Evolutionary conservation across 768 basidiomycete genomes (phyloP).

Genomic region (Tulasnella sp.): DNA sequence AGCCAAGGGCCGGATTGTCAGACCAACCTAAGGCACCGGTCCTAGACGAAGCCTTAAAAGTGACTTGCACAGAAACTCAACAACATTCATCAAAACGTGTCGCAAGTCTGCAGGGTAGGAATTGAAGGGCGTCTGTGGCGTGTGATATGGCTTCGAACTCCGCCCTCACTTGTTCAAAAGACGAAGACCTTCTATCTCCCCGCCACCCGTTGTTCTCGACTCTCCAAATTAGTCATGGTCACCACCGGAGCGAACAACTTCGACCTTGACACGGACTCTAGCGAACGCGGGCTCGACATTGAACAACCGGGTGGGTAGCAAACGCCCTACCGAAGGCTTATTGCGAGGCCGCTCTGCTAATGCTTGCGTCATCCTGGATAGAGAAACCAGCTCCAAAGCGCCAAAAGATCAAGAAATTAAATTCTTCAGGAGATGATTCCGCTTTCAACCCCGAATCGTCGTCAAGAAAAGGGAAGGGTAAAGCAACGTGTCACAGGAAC

Average conservation of each 20-base stretch:
- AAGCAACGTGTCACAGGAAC: neutral
- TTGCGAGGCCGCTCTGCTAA: neutral
- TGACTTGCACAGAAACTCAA: too few species aligned
- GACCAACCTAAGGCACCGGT: too few species aligned
- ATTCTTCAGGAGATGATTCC: neutral
- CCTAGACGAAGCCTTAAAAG: too few species aligned
- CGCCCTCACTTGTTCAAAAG: too few species aligned
- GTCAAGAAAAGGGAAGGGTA: neutral
- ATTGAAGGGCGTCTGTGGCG: too few species aligned
- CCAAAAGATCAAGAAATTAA: neutral
- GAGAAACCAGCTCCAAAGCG: neutral
- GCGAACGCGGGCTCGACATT: neutral
- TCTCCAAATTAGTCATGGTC: neutral
- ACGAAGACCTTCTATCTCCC: neutral
- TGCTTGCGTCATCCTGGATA: neutral
- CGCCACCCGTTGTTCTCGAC: neutral
- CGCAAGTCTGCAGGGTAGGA: too few species aligned
- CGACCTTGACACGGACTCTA: neutral
- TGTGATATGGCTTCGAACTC: too few species aligned
- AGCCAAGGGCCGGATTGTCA: too few species aligned
- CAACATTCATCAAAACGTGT: too few species aligned
- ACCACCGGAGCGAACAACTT: neutral
- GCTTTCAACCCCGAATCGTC: neutral
- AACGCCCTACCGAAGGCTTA: neutral
- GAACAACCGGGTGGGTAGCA: neutral